A percentile compares a stretch with the other conserved stretches of the same genome.
Conservation (phyloP, 805 yeast species). For the Metschnikowia anglica region DNA sequence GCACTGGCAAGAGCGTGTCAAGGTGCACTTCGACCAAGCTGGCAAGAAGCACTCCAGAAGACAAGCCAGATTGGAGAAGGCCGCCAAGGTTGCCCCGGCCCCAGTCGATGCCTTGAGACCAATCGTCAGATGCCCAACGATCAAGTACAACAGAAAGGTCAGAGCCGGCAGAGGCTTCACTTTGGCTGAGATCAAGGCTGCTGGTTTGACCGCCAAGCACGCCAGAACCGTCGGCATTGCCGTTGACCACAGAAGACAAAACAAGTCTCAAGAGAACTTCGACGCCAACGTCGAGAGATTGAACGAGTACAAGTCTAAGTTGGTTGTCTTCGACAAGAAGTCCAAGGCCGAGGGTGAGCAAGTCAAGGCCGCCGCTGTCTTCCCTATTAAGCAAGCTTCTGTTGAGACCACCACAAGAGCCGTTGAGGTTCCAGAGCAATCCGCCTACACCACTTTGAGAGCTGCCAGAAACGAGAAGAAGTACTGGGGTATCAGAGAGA, state of each 20-base stretch:
- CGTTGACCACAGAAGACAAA: conserved; percentile 99
- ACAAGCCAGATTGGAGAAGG: conserved; percentile 88
- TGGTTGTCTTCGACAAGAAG: conserved; percentile 94
- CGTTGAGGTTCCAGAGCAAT: conserved; percentile 65
- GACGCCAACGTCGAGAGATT: conserved; percentile 95
- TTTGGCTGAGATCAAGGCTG: conserved; percentile 96
- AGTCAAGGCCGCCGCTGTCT: conserved; percentile 67
- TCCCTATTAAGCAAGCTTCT: conserved; percentile 87
- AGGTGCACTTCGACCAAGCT: conserved; percentile 99
- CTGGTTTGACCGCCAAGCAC: conserved; percentile 83
- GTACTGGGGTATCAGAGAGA: conserved; percentile 93
- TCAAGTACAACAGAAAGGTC: conserved; percentile 98
- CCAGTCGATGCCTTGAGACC: conserved; percentile 97
- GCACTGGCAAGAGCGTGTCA: conserved; percentile 99
- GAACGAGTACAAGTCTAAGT: conserved; percentile 92
- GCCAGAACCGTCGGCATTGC: conserved; percentile 99
- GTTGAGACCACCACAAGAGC: conserved; percentile 82
- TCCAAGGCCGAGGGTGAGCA: conserved; percentile 74
- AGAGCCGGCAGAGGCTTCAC: conserved; percentile 99
- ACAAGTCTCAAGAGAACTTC: conserved; percentile 94
- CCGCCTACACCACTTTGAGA: conserved; percentile 94
- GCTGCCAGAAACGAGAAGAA: conserved; percentile 92
- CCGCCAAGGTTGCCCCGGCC: conserved; percentile 95
- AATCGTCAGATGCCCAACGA: conserved; percentile 97
- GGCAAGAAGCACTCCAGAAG: conserved; percentile 99